phyloP scores from a whole-genome alignment of 176 grass and related monocot genomes.

The Cocos nucifera region DNA sequence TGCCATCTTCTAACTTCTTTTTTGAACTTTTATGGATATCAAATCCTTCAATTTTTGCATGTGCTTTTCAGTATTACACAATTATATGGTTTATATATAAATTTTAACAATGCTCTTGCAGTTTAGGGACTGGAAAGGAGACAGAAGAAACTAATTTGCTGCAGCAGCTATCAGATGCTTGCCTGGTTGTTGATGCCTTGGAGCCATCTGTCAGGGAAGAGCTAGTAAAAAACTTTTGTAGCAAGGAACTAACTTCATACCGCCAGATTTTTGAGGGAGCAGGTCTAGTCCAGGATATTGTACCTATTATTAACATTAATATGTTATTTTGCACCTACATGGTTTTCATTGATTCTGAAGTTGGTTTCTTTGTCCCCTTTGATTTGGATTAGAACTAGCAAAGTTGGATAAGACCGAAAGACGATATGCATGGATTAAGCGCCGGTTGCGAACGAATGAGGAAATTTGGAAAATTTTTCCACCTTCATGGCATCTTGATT shows the following conservation, averaged over 20 bases:
- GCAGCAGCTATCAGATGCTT: slow-evolving; percentile 93
- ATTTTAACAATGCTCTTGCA: slow-evolving; percentile 25
- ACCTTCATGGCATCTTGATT: slow-evolving; percentile 90
- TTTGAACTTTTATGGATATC: too few relatives aligned
- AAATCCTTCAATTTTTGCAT: too few relatives aligned
- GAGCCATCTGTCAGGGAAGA: slow-evolving; percentile 96
- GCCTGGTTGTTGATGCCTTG: slow-evolving; percentile 95
- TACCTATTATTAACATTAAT: slow-evolving; percentile 5
- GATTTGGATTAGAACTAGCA: slow-evolving; percentile 65
- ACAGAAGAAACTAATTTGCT: slow-evolving; percentile 81
- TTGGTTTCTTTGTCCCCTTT: slow-evolving; percentile 8
- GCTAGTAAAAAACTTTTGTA: slow-evolving; percentile 97
- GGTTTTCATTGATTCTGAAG: slow-evolving; percentile 13
- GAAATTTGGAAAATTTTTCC: slow-evolving; percentile 99
- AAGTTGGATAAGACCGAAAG: slow-evolving; percentile 99
- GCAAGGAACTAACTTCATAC: slow-evolving; percentile 95
- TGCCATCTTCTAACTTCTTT: too few relatives aligned
- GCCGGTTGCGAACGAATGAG: slow-evolving; percentile 81
- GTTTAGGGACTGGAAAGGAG: slow-evolving; percentile 99
- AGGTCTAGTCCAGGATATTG: slow-evolving; percentile 32
- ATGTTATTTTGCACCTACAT: slow-evolving; percentile 4
- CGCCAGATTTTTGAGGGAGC: slow-evolving; percentile 98
- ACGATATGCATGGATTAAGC: slow-evolving; percentile 99
- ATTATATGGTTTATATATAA: not conserved
- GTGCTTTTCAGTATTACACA: too few relatives aligned